Conservation (phyloP, 441 rosid species). For the Isatis lusitanica region DNA sequence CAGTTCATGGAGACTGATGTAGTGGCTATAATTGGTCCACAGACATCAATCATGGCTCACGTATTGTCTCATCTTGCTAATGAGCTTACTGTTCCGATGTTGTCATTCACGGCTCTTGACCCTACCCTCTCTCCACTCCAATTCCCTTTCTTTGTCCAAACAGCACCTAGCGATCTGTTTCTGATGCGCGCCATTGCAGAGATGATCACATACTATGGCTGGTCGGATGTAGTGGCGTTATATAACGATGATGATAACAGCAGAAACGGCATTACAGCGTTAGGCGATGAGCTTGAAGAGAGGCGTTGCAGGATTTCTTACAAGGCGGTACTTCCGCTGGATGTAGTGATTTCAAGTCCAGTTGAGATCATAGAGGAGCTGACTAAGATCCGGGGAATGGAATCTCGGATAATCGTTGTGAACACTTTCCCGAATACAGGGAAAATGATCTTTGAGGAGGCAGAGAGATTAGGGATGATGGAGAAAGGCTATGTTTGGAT, state of each 20-base stretch:
- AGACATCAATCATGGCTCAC: constrained; percentile 77
- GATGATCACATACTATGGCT: constrained; percentile 59
- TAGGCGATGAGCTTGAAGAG: constrained; percentile 77
- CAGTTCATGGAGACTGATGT: constrained; percentile 86
- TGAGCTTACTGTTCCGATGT: constrained; percentile 75
- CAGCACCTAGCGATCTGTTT: constrained; percentile 74
- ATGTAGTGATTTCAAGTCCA: constrained; percentile 42
- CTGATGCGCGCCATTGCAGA: constrained; percentile 86
- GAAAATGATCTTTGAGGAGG: constrained; percentile 61
- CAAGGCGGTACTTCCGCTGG: constrained; percentile 70
- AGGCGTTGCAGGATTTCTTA: constrained; percentile 73
- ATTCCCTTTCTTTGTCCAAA: constrained; percentile 82
- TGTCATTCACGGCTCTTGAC: constrained; percentile 87
- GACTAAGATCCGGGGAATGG: constrained; percentile 63
- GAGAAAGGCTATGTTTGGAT: constrained; percentile 89
- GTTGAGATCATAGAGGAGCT: constrained; percentile 51
- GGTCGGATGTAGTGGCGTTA: constrained; percentile 75
- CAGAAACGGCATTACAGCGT: constrained; percentile 67
- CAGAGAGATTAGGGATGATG: constrained; percentile 78
- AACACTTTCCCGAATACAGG: constrained; percentile 56
- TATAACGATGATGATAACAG: constrained; percentile 81
- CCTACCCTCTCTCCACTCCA: constrained; percentile 79
- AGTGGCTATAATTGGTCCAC: constrained; percentile 93
- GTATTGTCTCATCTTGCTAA: constrained; percentile 77
- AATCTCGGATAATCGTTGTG: constrained; percentile 69